phyloP scores from a whole-genome alignment of 2,329 filamentous ascomycete genomes.

The Westerdykella ornata region DNA sequence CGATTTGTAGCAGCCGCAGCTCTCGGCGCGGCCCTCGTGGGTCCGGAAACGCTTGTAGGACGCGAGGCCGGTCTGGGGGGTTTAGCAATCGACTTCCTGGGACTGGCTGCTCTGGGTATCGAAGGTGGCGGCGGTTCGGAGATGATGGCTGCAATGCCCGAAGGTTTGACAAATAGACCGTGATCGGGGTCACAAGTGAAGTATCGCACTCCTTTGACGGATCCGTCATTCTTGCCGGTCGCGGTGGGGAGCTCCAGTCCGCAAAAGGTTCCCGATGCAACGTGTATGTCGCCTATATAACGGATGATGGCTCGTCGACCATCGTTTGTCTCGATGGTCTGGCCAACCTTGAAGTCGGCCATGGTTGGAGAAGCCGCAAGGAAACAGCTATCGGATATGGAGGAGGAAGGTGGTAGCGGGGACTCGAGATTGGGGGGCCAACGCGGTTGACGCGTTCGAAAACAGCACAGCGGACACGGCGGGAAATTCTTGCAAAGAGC shows the following conservation, averaged over 20 bases:
- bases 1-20: slow-evolving; percentile 3
- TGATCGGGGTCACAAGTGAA: slow-evolving; percentile 66
- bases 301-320: slow-evolving; percentile 70
- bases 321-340: slow-evolving; percentile 72
- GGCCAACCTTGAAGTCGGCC: slow-evolving; percentile 47
- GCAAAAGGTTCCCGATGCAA: slow-evolving; percentile 79
- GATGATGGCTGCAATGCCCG: slow-evolving; percentile 54
- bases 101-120: slow-evolving; percentile 27
- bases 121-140: slow-evolving; percentile 40
- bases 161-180: slow-evolving; percentile 82
- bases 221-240: slow-evolving; percentile 88
- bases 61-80: too few relatives aligned
- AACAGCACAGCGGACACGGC: too few relatives aligned
- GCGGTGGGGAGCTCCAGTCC: slow-evolving; percentile 79
- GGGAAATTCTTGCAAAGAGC: too few relatives aligned
- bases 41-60: too few relatives aligned
- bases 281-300: slow-evolving; percentile 72
- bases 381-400: neutral
- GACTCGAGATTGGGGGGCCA: too few relatives aligned
- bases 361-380: slow-evolving; percentile 10
- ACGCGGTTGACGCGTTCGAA: too few relatives aligned
- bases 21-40: neutral
- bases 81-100: too few relatives aligned
- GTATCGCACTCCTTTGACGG: slow-evolving; percentile 79
- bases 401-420: too few relatives aligned